These are phyloP conservation scores for Gamarada debralockiae DNA, from an alignment of 495 filamentous ascomycete species.

Conservation along the genomic window DNA sequence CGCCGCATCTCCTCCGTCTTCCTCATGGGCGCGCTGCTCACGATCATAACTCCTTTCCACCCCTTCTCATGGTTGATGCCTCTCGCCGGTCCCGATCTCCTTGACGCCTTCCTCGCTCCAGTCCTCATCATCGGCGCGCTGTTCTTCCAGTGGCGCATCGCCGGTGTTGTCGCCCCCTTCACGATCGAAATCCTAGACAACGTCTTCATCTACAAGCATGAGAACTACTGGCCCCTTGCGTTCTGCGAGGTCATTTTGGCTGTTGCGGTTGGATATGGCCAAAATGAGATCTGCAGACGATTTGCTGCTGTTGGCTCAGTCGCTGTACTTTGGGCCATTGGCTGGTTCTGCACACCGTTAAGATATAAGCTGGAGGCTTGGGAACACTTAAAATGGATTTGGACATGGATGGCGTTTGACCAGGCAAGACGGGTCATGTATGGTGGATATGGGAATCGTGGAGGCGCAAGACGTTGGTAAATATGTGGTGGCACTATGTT, in stretches of 20 bases:
- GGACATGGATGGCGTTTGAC: no score
- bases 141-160: constrained; percentile 18
- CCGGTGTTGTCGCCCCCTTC: constrained; percentile 9
- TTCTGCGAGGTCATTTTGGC: not conserved
- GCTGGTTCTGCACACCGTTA: constrained; percentile 13
- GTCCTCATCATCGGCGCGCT: constrained; percentile 11
- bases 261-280: not conserved
- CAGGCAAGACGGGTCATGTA: no score
- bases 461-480: no score
- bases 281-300: constrained; percentile 11
- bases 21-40: constrained; percentile 14
- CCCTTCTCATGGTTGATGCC: constrained; percentile 14
- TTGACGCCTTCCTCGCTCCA: constrained; percentile 13
- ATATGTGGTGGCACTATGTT: no score
- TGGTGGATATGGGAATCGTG: no score
- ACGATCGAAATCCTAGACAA: constrained; percentile 1
- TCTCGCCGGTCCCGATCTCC: not conserved
- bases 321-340: constrained; percentile 12
- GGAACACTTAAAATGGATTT: no score
- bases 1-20: constrained; percentile 17
- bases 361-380: constrained; percentile 14
- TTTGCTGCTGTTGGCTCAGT: not conserved
- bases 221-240: constrained; percentile 13
- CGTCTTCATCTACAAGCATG: constrained; percentile 8
- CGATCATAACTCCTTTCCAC: constrained; percentile 9